Evolutionary conservation across 768 basidiomycete genomes (phyloP).

Genomic region (Melanogaster broomeanus): DNA sequence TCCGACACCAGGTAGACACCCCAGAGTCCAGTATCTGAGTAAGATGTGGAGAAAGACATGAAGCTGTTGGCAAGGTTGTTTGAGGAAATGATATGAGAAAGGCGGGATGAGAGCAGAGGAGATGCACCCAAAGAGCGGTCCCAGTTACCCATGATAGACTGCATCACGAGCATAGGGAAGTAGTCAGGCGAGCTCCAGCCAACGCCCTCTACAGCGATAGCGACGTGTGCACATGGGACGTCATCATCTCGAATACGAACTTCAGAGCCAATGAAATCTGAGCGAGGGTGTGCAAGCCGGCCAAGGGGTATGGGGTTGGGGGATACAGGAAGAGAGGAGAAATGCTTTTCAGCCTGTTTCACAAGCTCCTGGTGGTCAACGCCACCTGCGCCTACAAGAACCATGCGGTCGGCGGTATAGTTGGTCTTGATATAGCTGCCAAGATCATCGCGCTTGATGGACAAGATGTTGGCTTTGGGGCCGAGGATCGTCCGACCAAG

Average conservation of each 20-base stretch:
- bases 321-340: conserved; percentile 86
- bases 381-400: conserved; percentile 95
- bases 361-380: conserved; percentile 91
- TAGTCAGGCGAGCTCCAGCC: conserved; percentile 98
- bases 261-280: conserved; percentile 89
- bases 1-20: conserved; percentile 97
- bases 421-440: conserved; percentile 92
- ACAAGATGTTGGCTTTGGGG: conserved; percentile 93
- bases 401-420: conserved; percentile 99
- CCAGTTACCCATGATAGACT: conserved; percentile 99
- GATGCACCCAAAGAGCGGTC: conserved; percentile 93
- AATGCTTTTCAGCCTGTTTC: conserved; percentile 93
- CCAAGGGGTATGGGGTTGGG: conserved; percentile 88
- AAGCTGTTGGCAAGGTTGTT: conserved; percentile 98
- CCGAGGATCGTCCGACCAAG: conserved; percentile 98
- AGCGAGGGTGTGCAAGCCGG: conserved; percentile 70
- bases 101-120: conserved; percentile 84
- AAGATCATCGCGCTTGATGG: conserved; percentile 91
- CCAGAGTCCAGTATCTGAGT: conserved; percentile 99
- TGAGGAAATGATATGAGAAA: conserved; percentile 86
- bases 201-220: conserved; percentile 97
- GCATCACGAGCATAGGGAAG: conserved; percentile 99
- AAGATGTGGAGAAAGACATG: conserved; percentile 99
- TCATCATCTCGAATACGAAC: conserved; percentile 95
- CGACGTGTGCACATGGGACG: conserved; percentile 85